Evolutionary conservation across 164 flowering plant genomes (phyloP).

Genomic region (Kalanchoe fedtschenkoi): DNA sequence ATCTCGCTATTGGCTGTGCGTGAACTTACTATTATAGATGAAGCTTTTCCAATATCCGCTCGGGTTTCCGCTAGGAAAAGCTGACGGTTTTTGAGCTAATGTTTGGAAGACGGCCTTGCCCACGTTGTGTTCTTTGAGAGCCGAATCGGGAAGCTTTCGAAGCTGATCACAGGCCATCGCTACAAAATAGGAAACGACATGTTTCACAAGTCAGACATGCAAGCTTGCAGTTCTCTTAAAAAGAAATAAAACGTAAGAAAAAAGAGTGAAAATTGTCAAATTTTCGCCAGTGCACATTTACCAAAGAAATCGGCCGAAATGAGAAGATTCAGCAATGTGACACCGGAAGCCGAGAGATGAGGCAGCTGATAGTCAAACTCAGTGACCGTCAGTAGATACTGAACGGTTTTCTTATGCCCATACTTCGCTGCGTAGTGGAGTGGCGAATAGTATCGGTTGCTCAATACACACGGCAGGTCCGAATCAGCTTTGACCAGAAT

Average conservation of each 20-base stretch:
- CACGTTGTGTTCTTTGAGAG: background rate
- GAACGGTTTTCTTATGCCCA: background rate
- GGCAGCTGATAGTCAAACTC: background rate
- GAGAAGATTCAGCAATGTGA: slow-evolving; percentile 5
- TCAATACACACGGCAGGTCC: background rate
- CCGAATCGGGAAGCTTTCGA: background rate
- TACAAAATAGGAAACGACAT: background rate
- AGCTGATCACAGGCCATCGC: slow-evolving; percentile 5
- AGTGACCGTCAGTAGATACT: slow-evolving; percentile 4
- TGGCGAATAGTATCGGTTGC: background rate
- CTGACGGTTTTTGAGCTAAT: slow-evolving; percentile 3
- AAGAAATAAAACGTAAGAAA: background rate
- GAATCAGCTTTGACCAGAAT: background rate
- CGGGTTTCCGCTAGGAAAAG: slow-evolving; percentile 7
- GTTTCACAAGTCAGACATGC: background rate
- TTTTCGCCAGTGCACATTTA: background rate
- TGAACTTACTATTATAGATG: background rate
- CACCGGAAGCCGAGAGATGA: background rate
- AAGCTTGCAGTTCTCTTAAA: too few species aligned
- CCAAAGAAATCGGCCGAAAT: slow-evolving; percentile 7
- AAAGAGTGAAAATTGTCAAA: background rate
- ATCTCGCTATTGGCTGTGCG: background rate
- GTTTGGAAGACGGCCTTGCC: background rate
- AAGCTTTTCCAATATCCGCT: slow-evolving; percentile 4
- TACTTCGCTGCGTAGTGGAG: slow-evolving; percentile 10